Evolutionary conservation across 441 rosid species (phyloP), one percentile per base, ranked within the genome.

Genomic region (Hura crepitans): DNA sequence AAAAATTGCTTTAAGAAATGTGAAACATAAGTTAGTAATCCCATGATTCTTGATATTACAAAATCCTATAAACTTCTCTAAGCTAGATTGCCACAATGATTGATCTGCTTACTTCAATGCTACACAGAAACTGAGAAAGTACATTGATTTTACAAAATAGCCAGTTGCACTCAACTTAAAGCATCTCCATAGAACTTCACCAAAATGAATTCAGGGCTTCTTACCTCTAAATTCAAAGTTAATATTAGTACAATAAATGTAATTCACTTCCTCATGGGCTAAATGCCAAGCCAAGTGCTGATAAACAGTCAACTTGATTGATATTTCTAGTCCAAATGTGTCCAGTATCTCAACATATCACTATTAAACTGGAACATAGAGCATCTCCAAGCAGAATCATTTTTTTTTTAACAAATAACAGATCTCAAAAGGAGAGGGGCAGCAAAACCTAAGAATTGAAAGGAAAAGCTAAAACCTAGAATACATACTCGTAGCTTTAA

Each of bases 401-500:
- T 28, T 30, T 42, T 42, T 42, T 15, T 17, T 57, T 30, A 4
- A 30, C 10, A 49, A 30, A 31, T 56, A 54, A 10, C 59, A 25
- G 18, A 13, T 31, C 33, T 17, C 37, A n/a, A 59, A 59, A 3
- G 18, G 25, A 59, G 12, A 59, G 20, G 3, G n/a, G 37, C 45
- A 60, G 27, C 23, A 35, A 2, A 62, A 37, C 28, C 9, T 9
- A 37, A 11, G 18, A 2, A 39, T 25, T 20, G 30, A 42, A 62
- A 39, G 65, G 25, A 62, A 51, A 51, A 51, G 3, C 30, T 8
- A 60, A n/a, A 39, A 79, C 76, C 49, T 30, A 68, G 18, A 66
- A 45, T 59, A 64, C 81, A 70, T 42, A 96, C 99, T 82, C 89
- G 86, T 74, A 78, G 87, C 80, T 93, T 96, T 83, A 96, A 84